Evolutionary conservation across 306 rosid species (phyloP).

Genomic region (Lathyrus sativus): DNA sequence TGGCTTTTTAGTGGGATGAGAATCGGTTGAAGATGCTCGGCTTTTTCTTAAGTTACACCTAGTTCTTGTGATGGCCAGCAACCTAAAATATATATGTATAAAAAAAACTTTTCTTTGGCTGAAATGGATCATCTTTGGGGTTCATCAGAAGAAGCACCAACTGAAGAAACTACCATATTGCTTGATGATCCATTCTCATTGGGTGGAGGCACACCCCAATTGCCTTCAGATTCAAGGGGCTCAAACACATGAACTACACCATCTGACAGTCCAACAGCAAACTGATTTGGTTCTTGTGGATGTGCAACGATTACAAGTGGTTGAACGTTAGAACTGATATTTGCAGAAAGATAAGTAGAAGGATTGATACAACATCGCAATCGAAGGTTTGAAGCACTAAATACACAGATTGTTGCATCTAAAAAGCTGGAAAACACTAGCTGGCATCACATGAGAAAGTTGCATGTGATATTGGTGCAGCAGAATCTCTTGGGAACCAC

Average conservation of each 20-base stretch:
- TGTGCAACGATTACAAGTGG: conserved; percentile 95
- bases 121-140: conserved; percentile 67
- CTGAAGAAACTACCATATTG: conserved; percentile 60
- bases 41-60: conserved; percentile 37
- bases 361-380: conserved; percentile 68
- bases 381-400: conserved; percentile 76
- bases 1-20: no score
- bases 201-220: conserved; percentile 94
- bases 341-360: conserved; percentile 75
- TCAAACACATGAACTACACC: conserved; percentile 93
- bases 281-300: conserved; percentile 94
- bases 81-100: conserved; percentile 44
- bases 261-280: conserved; percentile 87
- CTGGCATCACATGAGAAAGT: conserved; percentile 97
- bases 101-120: conserved; percentile 71
- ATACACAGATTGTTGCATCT: conserved; percentile 79
- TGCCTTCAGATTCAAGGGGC: conserved; percentile 93
- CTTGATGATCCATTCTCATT: conserved; percentile 85
- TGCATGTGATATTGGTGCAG: conserved; percentile 94
- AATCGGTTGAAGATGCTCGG: no score
- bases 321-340: conserved; percentile 68
- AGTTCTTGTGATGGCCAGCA: conserved; percentile 44
- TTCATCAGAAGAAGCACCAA: conserved; percentile 86
- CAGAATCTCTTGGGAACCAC: conserved; percentile 79
- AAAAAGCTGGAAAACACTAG: conserved; percentile 86